Base-by-base conservation (phyloP, 805 yeast genomes). In the Kluyveromyces starmeri region DNA sequence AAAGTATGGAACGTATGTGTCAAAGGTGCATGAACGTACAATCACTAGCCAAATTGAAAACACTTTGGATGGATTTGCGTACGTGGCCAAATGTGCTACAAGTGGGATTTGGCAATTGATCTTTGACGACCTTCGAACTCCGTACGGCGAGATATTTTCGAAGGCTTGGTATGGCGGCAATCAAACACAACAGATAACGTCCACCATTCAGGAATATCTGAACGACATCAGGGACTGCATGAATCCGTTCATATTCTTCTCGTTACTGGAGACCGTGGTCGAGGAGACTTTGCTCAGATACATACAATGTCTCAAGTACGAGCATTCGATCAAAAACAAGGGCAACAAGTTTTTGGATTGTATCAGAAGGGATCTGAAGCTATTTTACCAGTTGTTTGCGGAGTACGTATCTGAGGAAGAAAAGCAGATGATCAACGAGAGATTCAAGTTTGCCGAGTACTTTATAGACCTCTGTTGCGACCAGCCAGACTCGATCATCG, bases 61-160 rank as follows among this genome's bases (percentile, higher is more conserved):
- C 21, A 77, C 78, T n/a, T 72, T 79, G 37, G 94, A 84, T 46
- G 83, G 89, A 7, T 83, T 75, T 60, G 84, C 85, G 5, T 75
- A 73, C 40, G 74, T 83, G 20, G 83, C 85, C 18, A 74, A 79
- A 43, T 65, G 71, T 25, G 71, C 85, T 36, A 71, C 80, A 33
- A 61, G 60, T 38, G 75, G 70, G 7, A 50, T 76, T 32, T 57
- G 71, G 20, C 72, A 68, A 15, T 73, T 85, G 26, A 78, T 84
- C 35, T 71, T 78, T 50, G 81, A 78, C 46, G 95, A 85, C 59
- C 62, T 83, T 40, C 67, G 65, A 34, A 72, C 70, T 4, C 80
- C 83, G 3, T 71, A 78, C 39, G 63, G 71, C 4, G 64, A 66
- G 32, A 64, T 83, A 2, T 83, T 84, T 54, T 67, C 80, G 29